A percentile compares a stretch with the other conserved stretches of the same genome.
Evolutionary conservation across 2,329 filamentous ascomycete species (phyloP).

Genomic region (Periconia digitata): DNA sequence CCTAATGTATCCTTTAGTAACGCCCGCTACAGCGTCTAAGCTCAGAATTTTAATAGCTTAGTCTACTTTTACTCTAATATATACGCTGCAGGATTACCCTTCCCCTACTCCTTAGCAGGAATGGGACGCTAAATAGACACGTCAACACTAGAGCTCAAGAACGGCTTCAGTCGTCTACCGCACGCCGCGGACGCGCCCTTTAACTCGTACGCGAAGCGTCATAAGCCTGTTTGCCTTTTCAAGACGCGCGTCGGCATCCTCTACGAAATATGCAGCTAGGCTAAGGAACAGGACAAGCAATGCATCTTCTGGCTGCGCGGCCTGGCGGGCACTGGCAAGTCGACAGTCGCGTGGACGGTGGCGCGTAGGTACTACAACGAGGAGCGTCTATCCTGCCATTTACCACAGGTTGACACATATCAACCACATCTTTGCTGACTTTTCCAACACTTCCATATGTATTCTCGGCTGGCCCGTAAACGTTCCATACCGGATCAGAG

Average conservation of each 20-base stretch:
- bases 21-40: too few species aligned
- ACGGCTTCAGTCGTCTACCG: too few species aligned
- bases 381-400: neutral
- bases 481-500: neutral
- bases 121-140: too few species aligned
- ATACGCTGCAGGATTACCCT: too few species aligned
- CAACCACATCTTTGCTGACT: neutral
- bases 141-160: too few species aligned
- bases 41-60: too few species aligned
- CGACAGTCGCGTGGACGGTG: conserved; percentile 28
- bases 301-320: conserved; percentile 30
- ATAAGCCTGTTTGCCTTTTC: neutral
- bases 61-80: too few species aligned
- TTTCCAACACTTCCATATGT: neutral
- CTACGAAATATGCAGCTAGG: conserved; percentile 18
- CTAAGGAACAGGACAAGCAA: conserved; percentile 3
- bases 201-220: neutral
- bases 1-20: too few species aligned
- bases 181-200: neutral
- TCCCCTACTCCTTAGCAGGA: too few species aligned
- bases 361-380: conserved; percentile 2
- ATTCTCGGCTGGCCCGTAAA: neutral
- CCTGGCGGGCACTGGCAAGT: conserved; percentile 32
- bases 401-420: neutral
- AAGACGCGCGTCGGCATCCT: conserved; percentile 15